These are phyloP conservation scores for Rhizoclosmatium sp. DNA, from an alignment of 192 early-diverging fungal species.

Conservation along the genomic window DNA sequence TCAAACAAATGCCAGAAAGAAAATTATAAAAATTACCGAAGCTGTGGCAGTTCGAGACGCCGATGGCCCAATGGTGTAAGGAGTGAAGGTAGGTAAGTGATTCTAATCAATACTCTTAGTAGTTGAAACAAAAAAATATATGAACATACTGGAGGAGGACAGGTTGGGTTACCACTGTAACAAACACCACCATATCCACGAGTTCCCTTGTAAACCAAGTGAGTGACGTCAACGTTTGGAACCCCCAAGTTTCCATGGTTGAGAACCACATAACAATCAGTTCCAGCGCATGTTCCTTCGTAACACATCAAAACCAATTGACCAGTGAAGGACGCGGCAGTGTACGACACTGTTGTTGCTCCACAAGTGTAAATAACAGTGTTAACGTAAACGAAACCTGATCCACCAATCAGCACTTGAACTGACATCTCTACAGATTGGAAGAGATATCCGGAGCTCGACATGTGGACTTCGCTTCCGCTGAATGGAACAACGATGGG, in stretches of 20 bases:
- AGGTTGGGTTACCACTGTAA: too few relatives aligned
- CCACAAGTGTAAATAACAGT: background rate
- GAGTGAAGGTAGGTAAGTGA: too few relatives aligned
- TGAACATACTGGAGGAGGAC: too few relatives aligned
- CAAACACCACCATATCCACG: background rate
- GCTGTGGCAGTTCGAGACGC: too few relatives aligned
- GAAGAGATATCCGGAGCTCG: background rate
- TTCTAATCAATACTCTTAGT: too few relatives aligned
- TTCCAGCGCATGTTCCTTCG: background rate
- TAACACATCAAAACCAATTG: background rate
- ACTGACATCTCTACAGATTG: background rate
- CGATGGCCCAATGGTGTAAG: too few relatives aligned
- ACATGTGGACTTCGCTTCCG: background rate
- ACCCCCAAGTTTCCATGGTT: background rate
- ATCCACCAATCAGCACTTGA: background rate
- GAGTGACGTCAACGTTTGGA: background rate
- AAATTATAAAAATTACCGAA: too few relatives aligned
- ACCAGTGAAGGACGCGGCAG: background rate
- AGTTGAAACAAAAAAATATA: too few relatives aligned
- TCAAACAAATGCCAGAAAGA: too few relatives aligned
- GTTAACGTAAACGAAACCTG: background rate
- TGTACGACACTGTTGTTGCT: background rate
- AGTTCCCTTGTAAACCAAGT: background rate
- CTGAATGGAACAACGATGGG: background rate
- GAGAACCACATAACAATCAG: background rate